phyloP scores from a whole-genome alignment of 768 basidiomycete genomes.

The Psilocybe sp. region DNA sequence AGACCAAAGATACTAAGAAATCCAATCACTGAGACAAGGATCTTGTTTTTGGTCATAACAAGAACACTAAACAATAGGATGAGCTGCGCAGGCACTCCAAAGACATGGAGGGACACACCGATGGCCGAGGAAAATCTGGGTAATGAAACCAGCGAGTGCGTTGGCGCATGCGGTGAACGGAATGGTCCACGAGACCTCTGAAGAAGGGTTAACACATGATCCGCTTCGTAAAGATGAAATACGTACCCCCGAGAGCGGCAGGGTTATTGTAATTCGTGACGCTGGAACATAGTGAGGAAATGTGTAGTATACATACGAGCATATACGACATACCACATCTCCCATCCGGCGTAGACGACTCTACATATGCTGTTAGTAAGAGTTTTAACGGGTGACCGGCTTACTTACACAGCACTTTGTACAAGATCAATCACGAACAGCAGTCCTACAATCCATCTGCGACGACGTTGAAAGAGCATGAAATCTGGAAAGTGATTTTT shows the following conservation, averaged over 20 bases:
- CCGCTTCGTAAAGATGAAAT: neutral
- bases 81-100: neutral
- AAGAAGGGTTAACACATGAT: neutral
- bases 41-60: constrained; percentile 32
- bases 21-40: constrained; percentile 32
- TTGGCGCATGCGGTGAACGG: constrained; percentile 48
- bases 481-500: neutral
- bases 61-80: constrained; percentile 23
- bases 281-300: constrained; percentile 15
- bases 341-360: constrained; percentile 32
- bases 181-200: constrained; percentile 47
- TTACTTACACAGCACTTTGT: constrained; percentile 33
- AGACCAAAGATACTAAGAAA: constrained; percentile 36
- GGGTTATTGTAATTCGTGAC: constrained; percentile 40
- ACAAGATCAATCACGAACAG: constrained; percentile 33
- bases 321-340: constrained; percentile 23
- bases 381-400: neutral
- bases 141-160: constrained; percentile 44
- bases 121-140: constrained; percentile 45
- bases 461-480: neutral
- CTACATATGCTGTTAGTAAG: constrained; percentile 13
- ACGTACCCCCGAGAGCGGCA: constrained; percentile 29
- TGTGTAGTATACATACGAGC: neutral
- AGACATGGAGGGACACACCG: constrained; percentile 29
- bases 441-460: constrained; percentile 27